phyloP scores from a whole-genome alignment of 2,329 filamentous ascomycete genomes.

The Fusarium sarcochroum region DNA sequence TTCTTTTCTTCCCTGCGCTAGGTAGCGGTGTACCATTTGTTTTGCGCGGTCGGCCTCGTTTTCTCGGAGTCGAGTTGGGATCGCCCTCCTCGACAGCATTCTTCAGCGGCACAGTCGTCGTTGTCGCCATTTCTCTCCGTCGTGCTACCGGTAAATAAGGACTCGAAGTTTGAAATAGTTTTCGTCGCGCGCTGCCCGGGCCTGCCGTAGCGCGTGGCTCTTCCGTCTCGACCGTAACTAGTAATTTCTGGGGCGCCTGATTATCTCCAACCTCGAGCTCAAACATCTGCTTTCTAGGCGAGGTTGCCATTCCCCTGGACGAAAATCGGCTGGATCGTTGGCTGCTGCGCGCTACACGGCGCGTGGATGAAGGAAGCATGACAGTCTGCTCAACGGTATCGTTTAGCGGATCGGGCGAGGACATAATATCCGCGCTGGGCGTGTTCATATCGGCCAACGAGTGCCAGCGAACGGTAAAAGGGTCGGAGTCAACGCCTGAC shows the following conservation, averaged over 20 bases:
- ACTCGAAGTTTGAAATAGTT: slow-evolving; percentile 61
- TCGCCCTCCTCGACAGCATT: slow-evolving; percentile 57
- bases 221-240: slow-evolving; percentile 69
- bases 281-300: slow-evolving; percentile 70
- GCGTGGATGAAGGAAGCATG: slow-evolving; percentile 55
- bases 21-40: slow-evolving; percentile 68
- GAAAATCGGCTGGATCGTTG: slow-evolving; percentile 57
- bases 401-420: slow-evolving; percentile 67
- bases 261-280: slow-evolving; percentile 68
- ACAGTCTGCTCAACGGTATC: slow-evolving; percentile 53
- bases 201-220: slow-evolving; percentile 54
- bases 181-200: slow-evolving; percentile 54
- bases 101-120: slow-evolving; percentile 66
- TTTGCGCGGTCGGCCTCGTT: slow-evolving; percentile 63
- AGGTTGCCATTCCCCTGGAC: slow-evolving; percentile 53
- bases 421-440: slow-evolving; percentile 61
- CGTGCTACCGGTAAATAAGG: slow-evolving; percentile 54
- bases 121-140: slow-evolving; percentile 59
- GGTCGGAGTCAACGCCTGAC: slow-evolving; percentile 44
- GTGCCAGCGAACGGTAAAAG: slow-evolving; percentile 55
- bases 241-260: slow-evolving; percentile 64
- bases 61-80: slow-evolving; percentile 55
- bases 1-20: slow-evolving; percentile 59
- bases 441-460: slow-evolving; percentile 54
- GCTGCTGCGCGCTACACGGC: slow-evolving; percentile 63